Conservation (phyloP, 176 grass and related monocot species). For the Poa pratensis region DNA sequence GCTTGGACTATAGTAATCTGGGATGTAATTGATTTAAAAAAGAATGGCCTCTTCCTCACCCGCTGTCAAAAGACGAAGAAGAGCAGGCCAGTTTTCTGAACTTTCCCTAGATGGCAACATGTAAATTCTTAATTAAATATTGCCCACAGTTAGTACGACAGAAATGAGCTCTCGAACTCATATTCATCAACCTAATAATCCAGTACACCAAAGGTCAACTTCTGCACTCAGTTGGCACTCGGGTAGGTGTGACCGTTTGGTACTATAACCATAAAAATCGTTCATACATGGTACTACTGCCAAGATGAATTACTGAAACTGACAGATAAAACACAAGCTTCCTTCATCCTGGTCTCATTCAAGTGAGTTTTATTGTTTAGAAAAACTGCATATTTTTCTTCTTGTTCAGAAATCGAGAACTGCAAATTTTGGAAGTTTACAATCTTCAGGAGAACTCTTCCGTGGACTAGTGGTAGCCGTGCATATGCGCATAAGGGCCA, state of each 20-base stretch:
- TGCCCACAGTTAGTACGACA: background rate
- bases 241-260: constrained; percentile 11
- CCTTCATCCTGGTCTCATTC: background rate
- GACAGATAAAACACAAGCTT: background rate
- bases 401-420: constrained; percentile 6
- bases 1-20: background rate
- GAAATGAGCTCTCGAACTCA: background rate
- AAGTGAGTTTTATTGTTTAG: background rate
- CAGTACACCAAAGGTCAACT: background rate
- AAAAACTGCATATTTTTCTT: background rate
- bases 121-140: background rate
- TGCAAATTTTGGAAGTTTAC: background rate
- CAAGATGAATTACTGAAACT: constrained; percentile 6
- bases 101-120: background rate
- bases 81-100: constrained; percentile 10
- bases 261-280: constrained; percentile 4
- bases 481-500: too few relatives aligned
- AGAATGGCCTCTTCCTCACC: background rate
- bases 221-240: constrained; percentile 14
- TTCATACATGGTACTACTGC: constrained; percentile 6
- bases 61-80: constrained; percentile 50
- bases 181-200: constrained; percentile 25
- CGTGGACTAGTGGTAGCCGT: too few relatives aligned
- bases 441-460: too few relatives aligned
- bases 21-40: constrained; percentile 50